phyloP scores from a whole-genome alignment of 192 early-diverging fungal genomes.

The Chytriomyces sp. region DNA sequence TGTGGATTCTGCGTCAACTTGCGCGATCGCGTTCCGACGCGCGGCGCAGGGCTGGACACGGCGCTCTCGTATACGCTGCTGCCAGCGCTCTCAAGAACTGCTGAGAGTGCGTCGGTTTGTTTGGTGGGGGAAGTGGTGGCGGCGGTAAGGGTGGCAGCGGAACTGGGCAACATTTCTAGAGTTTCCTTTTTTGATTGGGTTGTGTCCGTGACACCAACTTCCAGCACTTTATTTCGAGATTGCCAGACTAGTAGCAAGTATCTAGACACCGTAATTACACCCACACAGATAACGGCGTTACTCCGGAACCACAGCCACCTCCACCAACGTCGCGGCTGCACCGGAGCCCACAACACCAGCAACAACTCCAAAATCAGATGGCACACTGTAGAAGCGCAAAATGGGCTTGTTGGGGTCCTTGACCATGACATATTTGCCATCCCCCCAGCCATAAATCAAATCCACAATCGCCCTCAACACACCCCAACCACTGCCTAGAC shows the following conservation, averaged over 20 bases:
- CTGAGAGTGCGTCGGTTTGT: background rate
- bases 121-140: background rate
- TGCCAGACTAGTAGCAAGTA: too few species aligned
- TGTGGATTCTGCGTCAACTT: background rate
- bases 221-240: too few species aligned
- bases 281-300: too few species aligned
- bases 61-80: background rate
- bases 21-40: background rate
- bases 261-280: too few species aligned
- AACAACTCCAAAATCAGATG: conserved; percentile 6
- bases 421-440: conserved; percentile 94
- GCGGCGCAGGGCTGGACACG: background rate
- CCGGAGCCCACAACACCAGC: background rate
- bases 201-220: too few species aligned
- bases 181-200: too few species aligned
- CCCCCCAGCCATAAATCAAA: conserved; percentile 72
- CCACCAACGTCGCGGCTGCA: too few species aligned
- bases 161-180: background rate
- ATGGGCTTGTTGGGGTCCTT: conserved; percentile 90
- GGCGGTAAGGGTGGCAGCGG: background rate
- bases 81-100: background rate
- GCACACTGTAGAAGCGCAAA: conserved; percentile 15
- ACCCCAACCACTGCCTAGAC: conserved; percentile 90
- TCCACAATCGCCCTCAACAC: conserved; percentile 94
- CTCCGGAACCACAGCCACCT: too few species aligned